These are phyloP conservation scores for Fusarium sp. DNA, from an alignment of 2,329 filamentous ascomycete genomes.

Conservation along the genomic window DNA sequence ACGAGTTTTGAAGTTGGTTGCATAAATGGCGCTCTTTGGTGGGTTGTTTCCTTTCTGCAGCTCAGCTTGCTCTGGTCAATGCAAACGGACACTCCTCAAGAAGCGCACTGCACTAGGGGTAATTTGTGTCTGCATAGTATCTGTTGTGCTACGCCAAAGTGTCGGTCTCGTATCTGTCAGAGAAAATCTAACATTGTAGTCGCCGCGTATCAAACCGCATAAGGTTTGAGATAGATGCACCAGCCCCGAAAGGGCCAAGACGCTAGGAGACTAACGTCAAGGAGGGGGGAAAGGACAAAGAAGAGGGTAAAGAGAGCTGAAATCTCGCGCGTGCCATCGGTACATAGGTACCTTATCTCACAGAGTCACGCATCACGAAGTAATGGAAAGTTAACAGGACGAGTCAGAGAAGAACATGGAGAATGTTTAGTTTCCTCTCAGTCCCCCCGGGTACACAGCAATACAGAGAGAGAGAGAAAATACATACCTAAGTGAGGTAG, in stretches of 20 bases:
- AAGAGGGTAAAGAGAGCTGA: background rate
- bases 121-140: background rate
- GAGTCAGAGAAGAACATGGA: slow-evolving; percentile 10
- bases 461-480: background rate
- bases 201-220: background rate
- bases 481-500: background rate
- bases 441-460: slow-evolving; percentile 9
- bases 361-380: background rate
- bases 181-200: background rate
- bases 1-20: slow-evolving; percentile 12
- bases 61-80: slow-evolving; percentile 1
- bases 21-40: slow-evolving; percentile 32
- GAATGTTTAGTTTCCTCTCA: slow-evolving; percentile 13
- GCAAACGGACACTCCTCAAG: background rate
- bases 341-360: background rate
- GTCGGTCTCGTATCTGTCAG: slow-evolving; percentile 18
- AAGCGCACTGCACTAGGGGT: background rate
- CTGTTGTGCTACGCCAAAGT: background rate
- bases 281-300: background rate
- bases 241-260: background rate
- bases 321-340: background rate
- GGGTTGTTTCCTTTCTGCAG: slow-evolving; percentile 26
- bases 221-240: slow-evolving; percentile 4
- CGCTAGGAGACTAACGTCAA: background rate
- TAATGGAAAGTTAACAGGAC: background rate